Percentiles rank a stretch among this genome's conserved stretches.
Evolutionary conservation across 225 moss, liverwort and hornwort genomes (phyloP).

Genomic region (Climacium dendroides): DNA sequence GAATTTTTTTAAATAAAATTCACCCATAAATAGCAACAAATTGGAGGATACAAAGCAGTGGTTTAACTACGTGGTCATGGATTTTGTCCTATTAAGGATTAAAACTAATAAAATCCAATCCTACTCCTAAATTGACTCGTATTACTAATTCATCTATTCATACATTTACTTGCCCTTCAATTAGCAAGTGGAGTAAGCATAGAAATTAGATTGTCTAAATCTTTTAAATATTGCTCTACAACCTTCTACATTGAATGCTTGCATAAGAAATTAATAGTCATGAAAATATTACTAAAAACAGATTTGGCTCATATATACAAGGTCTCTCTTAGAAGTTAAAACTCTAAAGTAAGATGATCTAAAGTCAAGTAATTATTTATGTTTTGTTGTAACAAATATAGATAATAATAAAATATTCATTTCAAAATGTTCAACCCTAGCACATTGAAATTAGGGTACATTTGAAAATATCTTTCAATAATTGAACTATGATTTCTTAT

Average conservation of each 20-base stretch:
- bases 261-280: not conserved
- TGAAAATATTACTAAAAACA: not conserved
- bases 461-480: not conserved
- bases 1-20: not conserved
- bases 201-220: no score
- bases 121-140: accelerated
- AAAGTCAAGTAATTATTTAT: not conserved
- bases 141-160: not conserved
- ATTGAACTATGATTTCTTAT: not conserved
- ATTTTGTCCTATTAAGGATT: not conserved
- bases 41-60: not conserved
- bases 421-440: not conserved
- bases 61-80: not conserved
- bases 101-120: no score
- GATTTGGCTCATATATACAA: not conserved
- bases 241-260: not conserved
- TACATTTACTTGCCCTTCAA: not conserved
- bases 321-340: not conserved
- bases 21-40: not conserved
- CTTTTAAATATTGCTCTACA: not conserved
- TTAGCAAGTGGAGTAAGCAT: accelerated
- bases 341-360: not conserved
- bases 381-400: not conserved
- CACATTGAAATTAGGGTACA: not conserved
- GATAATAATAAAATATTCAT: not conserved